These are phyloP conservation scores for Wallacemonas sp. DNA, from an alignment of 208 protist genomes.

Conservation along the genomic window DNA sequence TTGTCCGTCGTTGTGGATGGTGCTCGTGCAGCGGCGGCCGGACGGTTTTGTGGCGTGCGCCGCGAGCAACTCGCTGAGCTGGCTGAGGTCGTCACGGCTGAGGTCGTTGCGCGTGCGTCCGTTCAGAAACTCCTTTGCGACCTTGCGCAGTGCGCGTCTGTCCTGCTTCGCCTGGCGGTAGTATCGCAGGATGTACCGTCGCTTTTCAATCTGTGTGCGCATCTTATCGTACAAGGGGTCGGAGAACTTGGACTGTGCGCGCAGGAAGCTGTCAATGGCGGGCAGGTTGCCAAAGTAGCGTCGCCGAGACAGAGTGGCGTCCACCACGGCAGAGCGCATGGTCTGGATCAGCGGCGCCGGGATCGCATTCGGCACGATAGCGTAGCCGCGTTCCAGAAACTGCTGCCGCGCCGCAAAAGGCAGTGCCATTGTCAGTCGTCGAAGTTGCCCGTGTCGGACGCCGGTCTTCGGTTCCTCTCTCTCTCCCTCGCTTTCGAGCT, in stretches of 20 bases:
- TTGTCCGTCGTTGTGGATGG: slow-evolving; percentile 72
- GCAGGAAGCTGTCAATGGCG: slow-evolving; percentile 63
- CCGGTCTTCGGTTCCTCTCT: no score
- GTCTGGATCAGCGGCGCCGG: slow-evolving; percentile 26
- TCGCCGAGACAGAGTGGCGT: slow-evolving; percentile 48
- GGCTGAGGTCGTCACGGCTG: slow-evolving; percentile 69
- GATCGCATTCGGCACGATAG: slow-evolving; percentile 63
- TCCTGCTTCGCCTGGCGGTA: slow-evolving; percentile 41
- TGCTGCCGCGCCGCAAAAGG: slow-evolving; percentile 64
- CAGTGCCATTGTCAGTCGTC: slow-evolving; percentile 30
- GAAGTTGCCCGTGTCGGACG: no score
- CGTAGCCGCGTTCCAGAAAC: slow-evolving; percentile 81
- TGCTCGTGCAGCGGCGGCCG: slow-evolving; percentile 61
- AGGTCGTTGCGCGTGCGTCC: slow-evolving; percentile 59
- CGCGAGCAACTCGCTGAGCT: slow-evolving; percentile 62
- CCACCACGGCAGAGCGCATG: slow-evolving; percentile 43
- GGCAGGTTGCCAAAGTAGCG: slow-evolving; percentile 69
- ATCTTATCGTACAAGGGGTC: slow-evolving; percentile 60
- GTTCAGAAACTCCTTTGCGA: slow-evolving; percentile 42
- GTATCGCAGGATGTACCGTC: slow-evolving; percentile 55
- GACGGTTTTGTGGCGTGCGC: slow-evolving; percentile 40
- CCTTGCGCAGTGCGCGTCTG: slow-evolving; percentile 33
- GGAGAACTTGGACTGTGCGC: slow-evolving; percentile 38
- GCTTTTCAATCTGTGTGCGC: slow-evolving; percentile 56
- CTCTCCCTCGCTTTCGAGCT: no score